These are phyloP conservation scores for Dothistroma septosporum DNA, from an alignment of 2,329 filamentous ascomycete genomes.

Conservation along the genomic window DNA sequence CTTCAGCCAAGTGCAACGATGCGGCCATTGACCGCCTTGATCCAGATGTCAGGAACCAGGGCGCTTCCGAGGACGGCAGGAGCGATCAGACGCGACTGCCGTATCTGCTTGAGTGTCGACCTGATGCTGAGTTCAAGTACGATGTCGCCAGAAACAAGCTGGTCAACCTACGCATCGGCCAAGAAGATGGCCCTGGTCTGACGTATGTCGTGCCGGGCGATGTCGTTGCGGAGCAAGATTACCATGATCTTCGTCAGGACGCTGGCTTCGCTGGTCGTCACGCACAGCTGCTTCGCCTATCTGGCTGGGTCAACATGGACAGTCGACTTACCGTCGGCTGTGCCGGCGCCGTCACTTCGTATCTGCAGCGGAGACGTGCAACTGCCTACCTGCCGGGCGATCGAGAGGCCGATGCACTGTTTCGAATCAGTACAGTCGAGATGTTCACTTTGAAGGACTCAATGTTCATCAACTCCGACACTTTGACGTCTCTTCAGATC, in stretches of 20 bases:
- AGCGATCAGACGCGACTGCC: conserved; percentile 51
- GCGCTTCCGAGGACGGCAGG: conserved; percentile 25
- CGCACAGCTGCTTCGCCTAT: conserved; percentile 63
- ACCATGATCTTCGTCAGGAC: conserved; percentile 38
- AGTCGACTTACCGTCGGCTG: conserved; percentile 74
- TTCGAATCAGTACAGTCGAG: conserved; percentile 60
- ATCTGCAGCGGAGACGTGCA: conserved; percentile 66
- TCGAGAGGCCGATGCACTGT: conserved; percentile 50
- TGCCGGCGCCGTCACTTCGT: conserved; percentile 77
- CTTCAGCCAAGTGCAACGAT: conserved; percentile 55
- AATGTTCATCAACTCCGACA: conserved; percentile 77
- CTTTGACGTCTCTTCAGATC: conserved; percentile 78
- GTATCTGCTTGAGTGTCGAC: conserved; percentile 63
- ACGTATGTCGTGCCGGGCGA: conserved; percentile 62
- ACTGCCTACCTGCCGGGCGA: conserved; percentile 61
- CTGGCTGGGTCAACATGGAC: conserved; percentile 68
- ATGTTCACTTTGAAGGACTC: conserved; percentile 67
- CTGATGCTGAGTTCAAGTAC: conserved; percentile 68
- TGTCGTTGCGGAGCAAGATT: conserved; percentile 35
- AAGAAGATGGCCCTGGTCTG: conserved; percentile 45
- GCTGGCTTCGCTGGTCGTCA: conserved; percentile 53
- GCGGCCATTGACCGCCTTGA: conserved; percentile 44
- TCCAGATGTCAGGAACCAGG: conserved; percentile 35
- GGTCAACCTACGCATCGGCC: conserved; percentile 53
- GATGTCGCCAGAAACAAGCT: conserved; percentile 64